These are phyloP conservation scores for Eustoma russellianum DNA, from an alignment of 257 asterid genomes.

Conservation along the genomic window DNA sequence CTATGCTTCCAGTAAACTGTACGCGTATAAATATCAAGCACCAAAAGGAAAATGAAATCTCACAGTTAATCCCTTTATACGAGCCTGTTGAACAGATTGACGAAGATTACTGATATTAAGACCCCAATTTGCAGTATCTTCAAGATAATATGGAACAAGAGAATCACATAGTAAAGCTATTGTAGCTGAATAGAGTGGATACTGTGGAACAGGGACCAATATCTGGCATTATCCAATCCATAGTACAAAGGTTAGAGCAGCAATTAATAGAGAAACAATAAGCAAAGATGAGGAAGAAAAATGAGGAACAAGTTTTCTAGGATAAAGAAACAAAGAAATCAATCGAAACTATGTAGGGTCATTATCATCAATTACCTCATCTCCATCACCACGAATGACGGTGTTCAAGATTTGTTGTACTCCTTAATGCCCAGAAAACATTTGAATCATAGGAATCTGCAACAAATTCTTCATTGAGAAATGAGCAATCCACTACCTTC, in stretches of 20 bases:
- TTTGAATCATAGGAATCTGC: too few relatives aligned
- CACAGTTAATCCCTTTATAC: slow-evolving; percentile 80
- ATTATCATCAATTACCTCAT: slow-evolving; percentile 53
- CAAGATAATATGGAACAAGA: slow-evolving; percentile 91
- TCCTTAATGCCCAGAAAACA: too few relatives aligned
- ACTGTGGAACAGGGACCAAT: slow-evolving; percentile 97
- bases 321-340: not conserved
- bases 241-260: too few relatives aligned
- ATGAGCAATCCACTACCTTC: too few relatives aligned
- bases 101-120: slow-evolving; percentile 75
- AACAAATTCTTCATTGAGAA: too few relatives aligned
- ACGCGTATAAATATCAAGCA: not conserved
- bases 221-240: slow-evolving; percentile 28
- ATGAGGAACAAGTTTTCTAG: slow-evolving; percentile 3
- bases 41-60: slow-evolving; percentile 13
- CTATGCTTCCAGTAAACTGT: too few relatives aligned
- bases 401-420: slow-evolving; percentile 79
- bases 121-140: slow-evolving; percentile 98
- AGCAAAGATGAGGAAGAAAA: slow-evolving; percentile 1
- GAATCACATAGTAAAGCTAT: slow-evolving; percentile 81
- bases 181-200: slow-evolving; percentile 95
- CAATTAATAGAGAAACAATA: too few relatives aligned
- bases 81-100: slow-evolving; percentile 78
- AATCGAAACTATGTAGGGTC: not conserved
- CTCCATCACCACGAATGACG: slow-evolving; percentile 51